Evolutionary conservation across 345 rosid genomes (phyloP).

Genomic region (Eucalyptus cloeziana): DNA sequence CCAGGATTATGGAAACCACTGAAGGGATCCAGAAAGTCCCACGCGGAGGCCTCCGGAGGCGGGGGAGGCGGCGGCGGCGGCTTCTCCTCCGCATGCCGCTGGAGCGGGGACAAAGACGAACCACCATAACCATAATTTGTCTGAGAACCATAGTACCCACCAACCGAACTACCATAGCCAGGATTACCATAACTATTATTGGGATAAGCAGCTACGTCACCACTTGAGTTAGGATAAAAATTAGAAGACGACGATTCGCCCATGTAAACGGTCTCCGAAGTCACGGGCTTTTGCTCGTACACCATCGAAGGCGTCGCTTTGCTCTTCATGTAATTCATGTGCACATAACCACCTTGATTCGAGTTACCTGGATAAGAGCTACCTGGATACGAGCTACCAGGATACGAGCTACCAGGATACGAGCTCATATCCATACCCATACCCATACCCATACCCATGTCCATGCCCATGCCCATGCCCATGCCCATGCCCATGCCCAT

Average conservation of each 20-base stretch:
- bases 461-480: neutral
- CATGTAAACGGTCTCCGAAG: slow-evolving; percentile 32
- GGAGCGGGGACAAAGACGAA: slow-evolving; percentile 7
- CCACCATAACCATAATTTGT: slow-evolving; percentile 5
- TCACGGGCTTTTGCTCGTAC: slow-evolving; percentile 51
- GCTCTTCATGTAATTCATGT: slow-evolving; percentile 74
- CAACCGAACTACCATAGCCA: neutral
- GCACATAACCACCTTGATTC: slow-evolving; percentile 24
- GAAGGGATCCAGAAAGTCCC: slow-evolving; percentile 70
- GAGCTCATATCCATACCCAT: no score
- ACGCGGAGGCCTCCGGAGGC: slow-evolving; percentile 50
- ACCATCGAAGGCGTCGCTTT: slow-evolving; percentile 47
- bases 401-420: no score
- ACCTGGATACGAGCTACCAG: no score
- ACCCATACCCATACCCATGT: neutral
- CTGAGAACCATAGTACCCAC: slow-evolving; percentile 18
- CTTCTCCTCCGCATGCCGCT: slow-evolving; percentile 30
- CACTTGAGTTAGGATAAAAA: slow-evolving; percentile 5
- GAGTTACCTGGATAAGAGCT: no score
- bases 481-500: neutral
- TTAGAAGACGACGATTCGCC: slow-evolving; percentile 65
- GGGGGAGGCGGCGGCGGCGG: slow-evolving; percentile 84
- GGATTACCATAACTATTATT: neutral
- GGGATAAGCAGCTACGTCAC: neutral
- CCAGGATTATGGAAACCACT: no score